Percentiles rank a stretch among this genome's conserved stretches.
phyloP scores from a whole-genome alignment of 345 rosid genomes.

The Melastoma malabathricum region DNA sequence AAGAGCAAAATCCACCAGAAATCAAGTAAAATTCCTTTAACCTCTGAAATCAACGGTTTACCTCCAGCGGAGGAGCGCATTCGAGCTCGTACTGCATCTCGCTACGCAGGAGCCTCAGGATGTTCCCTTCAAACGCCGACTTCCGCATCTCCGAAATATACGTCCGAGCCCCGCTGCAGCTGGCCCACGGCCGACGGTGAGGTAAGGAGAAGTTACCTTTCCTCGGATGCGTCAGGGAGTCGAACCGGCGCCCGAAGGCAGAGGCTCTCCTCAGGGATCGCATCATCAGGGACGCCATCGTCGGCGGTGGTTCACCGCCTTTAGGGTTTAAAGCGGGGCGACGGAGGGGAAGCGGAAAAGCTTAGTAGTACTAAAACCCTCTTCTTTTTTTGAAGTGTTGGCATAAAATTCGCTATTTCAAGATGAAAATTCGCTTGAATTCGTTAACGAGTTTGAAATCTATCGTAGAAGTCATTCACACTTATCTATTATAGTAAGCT shows the following conservation, averaged over 20 bases:
- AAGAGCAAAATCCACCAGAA: background rate
- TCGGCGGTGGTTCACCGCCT: background rate
- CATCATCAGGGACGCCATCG: slow-evolving; percentile 30
- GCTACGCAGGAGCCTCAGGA: slow-evolving; percentile 42
- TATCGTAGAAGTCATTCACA: too few species aligned
- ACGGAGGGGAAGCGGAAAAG: background rate
- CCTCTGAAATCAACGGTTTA: slow-evolving; percentile 3
- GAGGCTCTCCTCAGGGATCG: slow-evolving; percentile 17
- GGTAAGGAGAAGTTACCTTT: too few species aligned
- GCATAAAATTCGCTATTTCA: too few species aligned
- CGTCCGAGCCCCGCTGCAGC: slow-evolving; percentile 13
- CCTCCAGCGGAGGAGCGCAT: slow-evolving; percentile 29
- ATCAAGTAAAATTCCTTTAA: background rate
- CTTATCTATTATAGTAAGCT: too few species aligned
- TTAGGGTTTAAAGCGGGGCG: slow-evolving; percentile 1
- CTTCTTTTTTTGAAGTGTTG: background rate
- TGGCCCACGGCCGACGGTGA: too few species aligned
- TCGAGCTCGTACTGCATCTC: slow-evolving; percentile 69
- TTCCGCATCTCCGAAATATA: slow-evolving; percentile 65
- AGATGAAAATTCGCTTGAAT: too few species aligned
- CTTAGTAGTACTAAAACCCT: background rate
- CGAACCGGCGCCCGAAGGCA: background rate
- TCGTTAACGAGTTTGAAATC: too few species aligned
- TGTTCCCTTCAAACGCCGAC: slow-evolving; percentile 56
- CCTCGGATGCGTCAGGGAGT: too few species aligned